Percentiles rank a stretch among this genome's conserved stretches.
Conservation (phyloP, 2,329 filamentous ascomycete genomes). For the Moelleriella libera region DNA sequence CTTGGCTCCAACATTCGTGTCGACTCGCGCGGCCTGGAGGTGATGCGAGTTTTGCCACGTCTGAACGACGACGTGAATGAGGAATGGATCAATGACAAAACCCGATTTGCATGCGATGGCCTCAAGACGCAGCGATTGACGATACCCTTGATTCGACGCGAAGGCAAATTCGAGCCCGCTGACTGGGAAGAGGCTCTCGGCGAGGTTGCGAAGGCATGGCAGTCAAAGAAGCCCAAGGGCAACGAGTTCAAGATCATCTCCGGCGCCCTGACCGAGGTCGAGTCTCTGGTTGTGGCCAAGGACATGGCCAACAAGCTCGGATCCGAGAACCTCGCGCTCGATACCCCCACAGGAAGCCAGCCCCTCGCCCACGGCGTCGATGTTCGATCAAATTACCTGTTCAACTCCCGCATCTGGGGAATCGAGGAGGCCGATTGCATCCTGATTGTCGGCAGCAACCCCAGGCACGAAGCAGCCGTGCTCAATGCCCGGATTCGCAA, state of each 20-base stretch:
- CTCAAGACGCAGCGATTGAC: conserved; percentile 93
- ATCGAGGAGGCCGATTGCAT: conserved; percentile 90
- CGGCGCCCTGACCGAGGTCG: conserved; percentile 80
- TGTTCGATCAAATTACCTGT: conserved; percentile 84
- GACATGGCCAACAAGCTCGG: conserved; percentile 93
- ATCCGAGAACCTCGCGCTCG: conserved; percentile 88
- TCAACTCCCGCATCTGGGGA: conserved; percentile 90
- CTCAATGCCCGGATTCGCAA: conserved; percentile 95
- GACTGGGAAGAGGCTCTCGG: conserved; percentile 92
- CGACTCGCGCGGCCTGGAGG: conserved; percentile 84
- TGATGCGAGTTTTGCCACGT: conserved; percentile 86
- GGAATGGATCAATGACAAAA: conserved; percentile 99
- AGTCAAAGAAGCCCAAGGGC: conserved; percentile 64
- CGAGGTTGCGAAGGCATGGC: conserved; percentile 71
- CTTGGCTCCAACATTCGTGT: conserved; percentile 91
- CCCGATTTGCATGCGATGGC: conserved; percentile 89
- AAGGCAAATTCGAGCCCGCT: conserved; percentile 82
- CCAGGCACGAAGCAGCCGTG: conserved; percentile 85
- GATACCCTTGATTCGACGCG: conserved; percentile 75
- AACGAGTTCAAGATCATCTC: conserved; percentile 95
- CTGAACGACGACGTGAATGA: conserved; percentile 98
- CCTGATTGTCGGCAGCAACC: conserved; percentile 87
- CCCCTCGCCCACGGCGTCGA: conserved; percentile 89
- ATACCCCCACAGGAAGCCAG: conserved; percentile 70
- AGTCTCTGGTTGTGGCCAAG: conserved; percentile 92